Conservation (phyloP, 371 early-diverging fungal genomes). For the Blakeslea trispora region DNA sequence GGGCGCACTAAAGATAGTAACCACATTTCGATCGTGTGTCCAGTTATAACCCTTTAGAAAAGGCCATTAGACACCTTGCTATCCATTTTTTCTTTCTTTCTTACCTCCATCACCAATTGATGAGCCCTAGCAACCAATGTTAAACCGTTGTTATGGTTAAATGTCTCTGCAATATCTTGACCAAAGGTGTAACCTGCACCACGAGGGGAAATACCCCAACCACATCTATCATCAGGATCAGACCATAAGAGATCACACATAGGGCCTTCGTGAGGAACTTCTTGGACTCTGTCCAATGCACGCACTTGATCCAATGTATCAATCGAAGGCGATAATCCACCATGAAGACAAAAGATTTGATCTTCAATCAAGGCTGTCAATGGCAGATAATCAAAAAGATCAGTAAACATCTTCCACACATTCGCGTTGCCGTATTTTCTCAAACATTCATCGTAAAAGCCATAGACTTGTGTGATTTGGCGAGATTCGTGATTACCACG, state of each 20-base stretch:
- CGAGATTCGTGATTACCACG: conserved; percentile 99
- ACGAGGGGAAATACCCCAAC: conserved; percentile 97
- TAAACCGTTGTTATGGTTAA: conserved; percentile 95
- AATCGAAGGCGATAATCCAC: conserved; percentile 97
- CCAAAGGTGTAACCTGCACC: conserved; percentile 99
- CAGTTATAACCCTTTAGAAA: conserved; percentile 88
- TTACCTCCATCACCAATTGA: conserved; percentile 82
- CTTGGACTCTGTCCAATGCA: conserved; percentile 95
- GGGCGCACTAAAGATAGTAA: conserved; percentile 99
- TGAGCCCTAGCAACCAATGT: conserved; percentile 95
- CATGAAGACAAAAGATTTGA: conserved; percentile 96
- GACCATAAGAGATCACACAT: conserved; percentile 99
- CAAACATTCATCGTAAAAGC: conserved; percentile 94
- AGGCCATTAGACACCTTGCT: neutral
- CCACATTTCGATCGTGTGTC: conserved; percentile 97
- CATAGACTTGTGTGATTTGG: conserved; percentile 99
- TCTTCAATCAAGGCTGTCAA: conserved; percentile 85
- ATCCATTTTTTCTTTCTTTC: no score
- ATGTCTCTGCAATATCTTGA: conserved; percentile 94
- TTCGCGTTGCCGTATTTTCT: conserved; percentile 97
- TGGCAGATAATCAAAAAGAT: conserved; percentile 98
- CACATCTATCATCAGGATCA: conserved; percentile 97
- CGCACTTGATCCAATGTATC: conserved; percentile 97
- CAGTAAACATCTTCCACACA: conserved; percentile 99
- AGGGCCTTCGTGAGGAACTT: conserved; percentile 99